Evolutionary conservation across 176 grass and related monocot genomes (phyloP), one percentile per base, ranked within the genome.

Genomic region (Tuctoria greenei): DNA sequence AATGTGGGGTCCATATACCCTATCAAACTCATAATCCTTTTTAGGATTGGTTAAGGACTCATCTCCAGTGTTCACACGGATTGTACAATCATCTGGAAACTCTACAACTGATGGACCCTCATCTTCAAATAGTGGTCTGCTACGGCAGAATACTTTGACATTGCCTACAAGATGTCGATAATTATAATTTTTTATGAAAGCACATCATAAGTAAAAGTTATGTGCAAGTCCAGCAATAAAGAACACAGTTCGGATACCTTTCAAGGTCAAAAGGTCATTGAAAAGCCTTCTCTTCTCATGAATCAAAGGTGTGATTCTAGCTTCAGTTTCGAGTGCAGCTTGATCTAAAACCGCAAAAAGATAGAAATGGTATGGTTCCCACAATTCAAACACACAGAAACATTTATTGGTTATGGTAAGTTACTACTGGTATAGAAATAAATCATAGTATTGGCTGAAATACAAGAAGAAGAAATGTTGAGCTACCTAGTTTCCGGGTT

Each of bases 11-110:
- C 91, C 95, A 84, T 92, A 94, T 76, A 98, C 91, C 67, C 88
- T 88, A 78, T 98, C 95, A 71, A 94, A 98, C 72, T 98, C 95
- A 77, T 92, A 98, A 81, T 94, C 89, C 82, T 90, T 98, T 72
- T 98, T 98, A 66, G 91, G 91, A 54, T 94, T 94, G 35, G 87
- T 87, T 77, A 98, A 82, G 69, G 91, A 98, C 41, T 94, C 91
- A 78, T 98, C 91, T 52, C 89, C 87, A 35, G 86, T 98, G 75
- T 94, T 94, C 78, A 98, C 84, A 70, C 91, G 88, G 52, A 98
- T 92, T 69, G 84, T 98, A 79, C 81, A 91, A 69, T 98, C 95
- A 88, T 98, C 91, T 58, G 91, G 95, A 87, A 98, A 93, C 67
- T 98, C 95, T 43, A 94, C 89, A 35, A 79, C 58, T 14, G 87